Evolutionary conservation across 441 rosid genomes (phyloP).

Genomic region (Lepidium campestre): DNA sequence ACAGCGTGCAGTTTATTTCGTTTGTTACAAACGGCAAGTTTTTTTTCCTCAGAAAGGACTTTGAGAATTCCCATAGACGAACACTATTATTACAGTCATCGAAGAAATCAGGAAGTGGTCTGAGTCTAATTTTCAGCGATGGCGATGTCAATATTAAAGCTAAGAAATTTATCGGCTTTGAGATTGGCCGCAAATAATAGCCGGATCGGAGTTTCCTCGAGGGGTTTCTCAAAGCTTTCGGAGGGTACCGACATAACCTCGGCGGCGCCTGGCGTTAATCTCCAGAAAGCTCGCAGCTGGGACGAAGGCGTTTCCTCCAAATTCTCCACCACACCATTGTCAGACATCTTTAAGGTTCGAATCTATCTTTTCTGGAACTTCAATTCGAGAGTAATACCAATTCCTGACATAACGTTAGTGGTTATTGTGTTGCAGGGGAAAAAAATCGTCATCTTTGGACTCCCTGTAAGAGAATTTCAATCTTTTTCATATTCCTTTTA

Average conservation of each 20-base stretch:
- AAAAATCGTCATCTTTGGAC: constrained; percentile 89
- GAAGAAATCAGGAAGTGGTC: not conserved
- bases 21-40: not conserved
- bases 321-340: constrained; percentile 65
- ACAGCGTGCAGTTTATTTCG: constrained; percentile 7
- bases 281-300: constrained; percentile 88
- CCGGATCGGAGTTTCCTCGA: constrained; percentile 33
- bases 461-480: constrained; percentile 54
- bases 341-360: constrained; percentile 67
- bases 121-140: constrained; percentile 25
- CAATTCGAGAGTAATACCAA: not conserved
- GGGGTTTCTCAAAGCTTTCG: constrained; percentile 55
- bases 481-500: not conserved
- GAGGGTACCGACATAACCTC: constrained; percentile 62
- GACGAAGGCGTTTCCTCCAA: constrained; percentile 84
- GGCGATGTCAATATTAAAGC: constrained; percentile 52
- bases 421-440: constrained; percentile 59
- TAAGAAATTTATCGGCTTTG: constrained; percentile 30
- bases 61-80: not conserved
- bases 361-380: not conserved
- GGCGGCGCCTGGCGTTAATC: constrained; percentile 66
- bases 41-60: not conserved
- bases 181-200: constrained; percentile 28
- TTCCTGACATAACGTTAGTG: not conserved
- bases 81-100: not conserved